Percentiles rank a stretch among this genome's conserved stretches.
phyloP scores from a whole-genome alignment of 2,329 filamentous ascomycete species.

The Talaromyces sp. region DNA sequence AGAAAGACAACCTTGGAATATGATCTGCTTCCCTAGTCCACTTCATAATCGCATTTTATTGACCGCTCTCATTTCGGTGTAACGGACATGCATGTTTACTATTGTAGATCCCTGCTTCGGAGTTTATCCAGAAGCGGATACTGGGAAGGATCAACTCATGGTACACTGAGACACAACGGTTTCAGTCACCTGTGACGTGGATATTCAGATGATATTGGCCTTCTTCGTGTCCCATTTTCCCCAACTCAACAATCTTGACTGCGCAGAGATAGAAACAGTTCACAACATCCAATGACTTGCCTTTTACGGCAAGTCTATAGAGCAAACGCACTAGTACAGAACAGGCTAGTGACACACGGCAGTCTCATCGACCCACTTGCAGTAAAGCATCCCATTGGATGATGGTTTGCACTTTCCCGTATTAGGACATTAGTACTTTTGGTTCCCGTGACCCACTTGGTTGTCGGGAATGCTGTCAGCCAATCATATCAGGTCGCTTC shows the following conservation, averaged over 20 bases:
- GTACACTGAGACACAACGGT: neutral
- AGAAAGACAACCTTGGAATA: neutral
- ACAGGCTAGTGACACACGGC: neutral
- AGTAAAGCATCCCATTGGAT: neutral
- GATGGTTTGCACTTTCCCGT: neutral
- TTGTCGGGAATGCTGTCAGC: neutral
- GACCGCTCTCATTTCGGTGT: neutral
- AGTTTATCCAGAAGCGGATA: neutral
- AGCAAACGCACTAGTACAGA: neutral
- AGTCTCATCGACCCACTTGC: neutral
- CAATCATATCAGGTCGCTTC: neutral
- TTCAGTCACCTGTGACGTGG: neutral
- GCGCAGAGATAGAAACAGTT: neutral
- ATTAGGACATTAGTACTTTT: neutral
- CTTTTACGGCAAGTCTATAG: neutral
- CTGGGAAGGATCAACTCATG: neutral
- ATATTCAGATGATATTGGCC: too few relatives aligned
- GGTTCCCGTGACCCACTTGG: neutral
- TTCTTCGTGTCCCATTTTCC: too few relatives aligned
- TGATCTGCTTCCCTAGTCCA: neutral
- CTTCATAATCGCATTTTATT: neutral
- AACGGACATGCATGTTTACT: neutral
- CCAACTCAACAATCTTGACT: neutral
- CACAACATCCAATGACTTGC: neutral
- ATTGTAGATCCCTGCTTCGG: neutral